Evolutionary conservation across 495 filamentous ascomycete species (phyloP).

Genomic region (Corynascus novoguineensis): DNA sequence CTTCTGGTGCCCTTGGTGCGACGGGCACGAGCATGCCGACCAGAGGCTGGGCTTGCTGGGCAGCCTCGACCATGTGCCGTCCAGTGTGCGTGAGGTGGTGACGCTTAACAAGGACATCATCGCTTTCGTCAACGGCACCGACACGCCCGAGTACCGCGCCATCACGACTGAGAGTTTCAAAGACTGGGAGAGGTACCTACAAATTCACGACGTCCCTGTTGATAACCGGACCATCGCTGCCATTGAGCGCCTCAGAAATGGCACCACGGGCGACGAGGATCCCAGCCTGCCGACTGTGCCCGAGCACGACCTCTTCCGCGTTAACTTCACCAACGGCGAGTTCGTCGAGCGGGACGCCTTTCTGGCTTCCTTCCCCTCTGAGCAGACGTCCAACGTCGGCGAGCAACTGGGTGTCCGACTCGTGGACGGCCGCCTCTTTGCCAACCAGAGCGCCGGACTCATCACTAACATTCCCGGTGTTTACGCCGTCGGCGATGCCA

Average conservation of each 20-base stretch:
- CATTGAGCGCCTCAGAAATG: slow-evolving; percentile 45
- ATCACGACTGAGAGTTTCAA: slow-evolving; percentile 36
- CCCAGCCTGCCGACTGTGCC: slow-evolving; percentile 33
- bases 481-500: slow-evolving; percentile 53
- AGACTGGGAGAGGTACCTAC: slow-evolving; percentile 36
- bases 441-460: slow-evolving; percentile 32
- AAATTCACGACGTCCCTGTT: slow-evolving; percentile 43
- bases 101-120: slow-evolving; percentile 40
- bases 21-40: slow-evolving; percentile 54
- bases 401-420: slow-evolving; percentile 41
- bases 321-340: slow-evolving; percentile 47
- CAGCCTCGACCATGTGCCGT: slow-evolving; percentile 38
- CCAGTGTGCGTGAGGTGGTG: slow-evolving; percentile 43
- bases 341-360: slow-evolving; percentile 45
- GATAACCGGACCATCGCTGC: slow-evolving; percentile 50
- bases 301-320: slow-evolving; percentile 46
- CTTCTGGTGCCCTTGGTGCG: slow-evolving; percentile 60
- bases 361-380: slow-evolving; percentile 45
- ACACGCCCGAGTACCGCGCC: slow-evolving; percentile 38
- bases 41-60: slow-evolving; percentile 51
- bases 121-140: slow-evolving; percentile 52
- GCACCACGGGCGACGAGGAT: slow-evolving; percentile 33
- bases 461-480: slow-evolving; percentile 47
- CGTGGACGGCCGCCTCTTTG: slow-evolving; percentile 42
- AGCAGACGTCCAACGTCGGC: slow-evolving; percentile 36